Base-by-base conservation (phyloP, 805 yeast species). In the Metschnikowia lochheadii region DNA sequence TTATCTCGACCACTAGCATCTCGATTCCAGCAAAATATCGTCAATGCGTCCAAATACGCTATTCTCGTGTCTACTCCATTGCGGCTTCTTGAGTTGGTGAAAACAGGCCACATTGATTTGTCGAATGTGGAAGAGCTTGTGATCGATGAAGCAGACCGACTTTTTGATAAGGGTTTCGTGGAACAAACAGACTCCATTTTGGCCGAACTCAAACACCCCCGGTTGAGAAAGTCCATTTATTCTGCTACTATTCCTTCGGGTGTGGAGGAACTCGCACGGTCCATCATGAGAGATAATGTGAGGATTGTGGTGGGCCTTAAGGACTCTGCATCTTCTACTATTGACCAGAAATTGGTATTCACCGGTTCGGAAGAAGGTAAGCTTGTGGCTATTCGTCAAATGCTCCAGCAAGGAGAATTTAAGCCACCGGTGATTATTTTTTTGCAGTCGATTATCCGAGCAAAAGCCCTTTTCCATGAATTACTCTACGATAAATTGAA, bases 311-410 rank as follows among this genome's bases (percentile, higher is more conserved):
- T 92, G 59, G 97, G 97, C 10, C 91, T 84, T 61, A 91, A 91
- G 63, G 97, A 92, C 67, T 96, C 96, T 15, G 99, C 99, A 0
- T 85, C 89, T 53, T 68, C 78, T 7, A 81, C 82, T 45, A 90
- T 92, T 58, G 90, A 88, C 41, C 99, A 92, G 70, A 81, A 81
- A 61, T 70, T 94, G 38, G 79, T 87, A 1, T 92, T 81, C 64
- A 87, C 97, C 53, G 99, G 99, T 43, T 86, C 82, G 57, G 99
- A 94, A 69, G 89, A 88, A 60, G 99, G 99, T n/a, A 94, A 94
- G 67, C 72, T 94, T 21, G 74, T 94, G 31, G 98, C 96, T 0
- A 83, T 94, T 33, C 80, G 98, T 60, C 96, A 91, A 64, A 78
- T 92, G 83, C 79, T 91, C 41, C 85, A 82, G 63, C 77, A 81